A percentile compares a stretch with the other conserved stretches of the same genome.
These are phyloP conservation scores for Candida tibetensis DNA, from an alignment of 805 yeast genomes.

Conservation along the genomic window DNA sequence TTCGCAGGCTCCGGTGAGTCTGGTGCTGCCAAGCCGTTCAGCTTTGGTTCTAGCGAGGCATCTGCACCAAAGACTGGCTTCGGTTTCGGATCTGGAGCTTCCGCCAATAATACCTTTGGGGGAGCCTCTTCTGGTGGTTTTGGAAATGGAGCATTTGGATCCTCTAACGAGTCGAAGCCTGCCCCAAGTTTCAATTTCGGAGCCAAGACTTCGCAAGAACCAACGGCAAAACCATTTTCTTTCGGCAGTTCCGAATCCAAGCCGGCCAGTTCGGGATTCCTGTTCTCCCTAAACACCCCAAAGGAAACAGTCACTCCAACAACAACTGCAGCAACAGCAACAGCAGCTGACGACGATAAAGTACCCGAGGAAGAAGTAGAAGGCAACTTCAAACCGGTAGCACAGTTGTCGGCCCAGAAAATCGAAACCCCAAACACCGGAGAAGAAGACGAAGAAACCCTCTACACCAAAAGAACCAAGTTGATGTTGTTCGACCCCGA, in stretches of 20 bases:
- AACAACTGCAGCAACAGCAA: slow-evolving; percentile 13
- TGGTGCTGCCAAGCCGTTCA: slow-evolving; percentile 10
- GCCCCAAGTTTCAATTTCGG: not conserved
- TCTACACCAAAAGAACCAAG: slow-evolving; percentile 68
- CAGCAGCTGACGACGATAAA: slow-evolving; percentile 27
- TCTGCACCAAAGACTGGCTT: not conserved
- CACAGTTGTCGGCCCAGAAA: slow-evolving; percentile 39
- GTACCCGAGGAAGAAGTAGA: slow-evolving; percentile 45
- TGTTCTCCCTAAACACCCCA: slow-evolving; percentile 6
- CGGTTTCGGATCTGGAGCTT: not conserved
- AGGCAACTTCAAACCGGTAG: slow-evolving; percentile 45
- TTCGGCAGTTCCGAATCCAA: not conserved
- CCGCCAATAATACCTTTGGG: no score
- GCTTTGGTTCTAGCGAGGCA: slow-evolving; percentile 10
- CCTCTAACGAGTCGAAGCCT: not conserved
- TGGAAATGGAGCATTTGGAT: not conserved
- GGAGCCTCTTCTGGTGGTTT: no score
- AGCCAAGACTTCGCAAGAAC: not conserved
- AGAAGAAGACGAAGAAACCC: slow-evolving; percentile 73
- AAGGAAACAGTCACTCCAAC: slow-evolving; percentile 4
- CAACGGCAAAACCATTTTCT: not conserved
- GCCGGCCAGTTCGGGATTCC: slow-evolving; percentile 1
- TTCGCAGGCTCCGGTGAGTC: not conserved
- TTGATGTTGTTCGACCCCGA: slow-evolving; percentile 57
- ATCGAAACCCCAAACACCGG: slow-evolving; percentile 59